Conservation (phyloP, 176 grass and related monocot genomes). For the Echinochloa phyllopogon region DNA sequence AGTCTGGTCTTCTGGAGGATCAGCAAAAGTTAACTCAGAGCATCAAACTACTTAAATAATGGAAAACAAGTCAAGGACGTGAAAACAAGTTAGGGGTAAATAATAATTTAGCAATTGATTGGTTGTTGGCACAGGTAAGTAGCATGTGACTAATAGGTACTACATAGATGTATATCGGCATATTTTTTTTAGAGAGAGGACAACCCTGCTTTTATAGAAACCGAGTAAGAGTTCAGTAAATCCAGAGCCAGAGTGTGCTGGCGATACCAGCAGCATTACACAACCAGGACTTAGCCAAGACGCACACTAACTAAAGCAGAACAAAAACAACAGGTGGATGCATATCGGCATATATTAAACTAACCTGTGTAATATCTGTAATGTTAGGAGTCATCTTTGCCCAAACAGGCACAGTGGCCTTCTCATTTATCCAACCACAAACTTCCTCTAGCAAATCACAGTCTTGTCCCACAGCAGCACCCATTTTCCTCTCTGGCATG, state of each 20-base stretch:
- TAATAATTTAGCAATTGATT: not conserved
- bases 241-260: too few species aligned
- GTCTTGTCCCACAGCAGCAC: slow-evolving; percentile 96
- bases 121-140: not conserved
- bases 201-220: too few species aligned
- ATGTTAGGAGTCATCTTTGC: slow-evolving; percentile 99
- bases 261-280: too few species aligned
- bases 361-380: slow-evolving; percentile 92
- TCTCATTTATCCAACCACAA: slow-evolving; percentile 98
- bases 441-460: slow-evolving; percentile 83
- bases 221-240: too few species aligned
- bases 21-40: not conserved
- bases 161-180: not conserved
- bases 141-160: not conserved
- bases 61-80: not conserved
- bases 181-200: not conserved
- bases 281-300: too few species aligned
- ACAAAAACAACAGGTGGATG: not conserved
- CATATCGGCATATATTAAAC: slow-evolving; percentile 5
- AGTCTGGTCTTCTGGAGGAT: not conserved
- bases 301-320: too few species aligned
- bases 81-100: slow-evolving; percentile 21
- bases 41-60: slow-evolving; percentile 28
- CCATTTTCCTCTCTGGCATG: slow-evolving; percentile 99
- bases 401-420: slow-evolving; percentile 97